Base-by-base conservation (phyloP, 352 stramenopile species). In the Pythium phragmiticola region DNA sequence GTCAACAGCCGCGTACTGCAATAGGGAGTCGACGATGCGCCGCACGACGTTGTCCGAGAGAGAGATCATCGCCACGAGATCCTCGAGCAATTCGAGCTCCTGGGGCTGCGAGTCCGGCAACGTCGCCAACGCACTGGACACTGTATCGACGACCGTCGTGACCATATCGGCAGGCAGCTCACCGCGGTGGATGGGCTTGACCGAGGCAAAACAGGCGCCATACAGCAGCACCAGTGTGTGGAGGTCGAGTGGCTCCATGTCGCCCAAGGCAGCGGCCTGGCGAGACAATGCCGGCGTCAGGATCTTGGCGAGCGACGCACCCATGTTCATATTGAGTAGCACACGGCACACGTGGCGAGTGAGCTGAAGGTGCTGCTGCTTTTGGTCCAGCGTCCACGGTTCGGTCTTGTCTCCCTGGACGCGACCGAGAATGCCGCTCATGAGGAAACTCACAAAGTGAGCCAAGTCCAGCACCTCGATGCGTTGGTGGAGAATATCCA, bases 371-470 rank as follows among this genome's bases (percentile, higher is more conserved):
- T 91, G 82, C 58, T 68, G 45, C 23, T 69, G 47, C 34, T 64
- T 53, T 23, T 87, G 73, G 23, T 49, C 61, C 34, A 68, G 60
- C n/a, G 64, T 68, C 21, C 12, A 57, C 17, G 33, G 67, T n/a
- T 59, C 49, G 8, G 60, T 50, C 34, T 39, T 39, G 17, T 26
- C n/a, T 4, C 53, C 39, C 8, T 55, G 51, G 12, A 49, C 37
- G 66, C 41, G 74, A 45, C 37, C 73, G n/a, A 94, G 74, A 17
- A 87, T 73, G 6, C 75, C 78, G 42, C 82, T 92, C 59, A 94
- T 86, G 30, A 92, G 74, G 66, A 94, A 94, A 57, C 83, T 92
- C 26, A 91, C 77, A 16, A 94, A 74, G 59, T 89, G 82, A 6
- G 80, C 83, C 2, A 92, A 73, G 59, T 94, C 82, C 43, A 94